phyloP scores from a whole-genome alignment of 352 stramenopile species.

The Aphanomyces stellatus region DNA sequence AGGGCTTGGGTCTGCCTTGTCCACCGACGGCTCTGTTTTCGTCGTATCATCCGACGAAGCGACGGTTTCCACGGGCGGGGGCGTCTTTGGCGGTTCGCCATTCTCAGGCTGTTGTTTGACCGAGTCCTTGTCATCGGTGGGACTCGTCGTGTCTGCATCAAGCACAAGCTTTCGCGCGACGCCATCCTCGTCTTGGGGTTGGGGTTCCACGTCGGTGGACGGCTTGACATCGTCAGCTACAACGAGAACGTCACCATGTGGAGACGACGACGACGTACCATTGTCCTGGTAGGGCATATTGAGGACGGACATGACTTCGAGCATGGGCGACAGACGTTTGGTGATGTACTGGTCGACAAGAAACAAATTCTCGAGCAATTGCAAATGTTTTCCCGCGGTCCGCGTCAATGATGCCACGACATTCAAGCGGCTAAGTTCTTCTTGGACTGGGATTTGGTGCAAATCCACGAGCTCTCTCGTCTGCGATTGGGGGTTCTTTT shows the following conservation, averaged over 20 bases:
- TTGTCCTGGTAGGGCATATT: background rate
- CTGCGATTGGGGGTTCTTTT: background rate
- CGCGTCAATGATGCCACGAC: background rate
- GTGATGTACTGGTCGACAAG: background rate
- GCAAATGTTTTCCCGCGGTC: background rate
- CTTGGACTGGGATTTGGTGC: conserved; percentile 1
- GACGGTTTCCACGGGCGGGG: too few species aligned
- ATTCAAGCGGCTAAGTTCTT: conserved; percentile 1
- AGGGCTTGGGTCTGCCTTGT: background rate
- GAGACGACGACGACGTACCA: too few species aligned
- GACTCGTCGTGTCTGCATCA: too few species aligned
- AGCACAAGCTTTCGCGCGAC: background rate
- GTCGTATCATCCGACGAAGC: too few species aligned
- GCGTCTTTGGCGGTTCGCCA: too few species aligned
- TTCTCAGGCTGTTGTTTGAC: too few species aligned
- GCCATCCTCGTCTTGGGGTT: background rate
- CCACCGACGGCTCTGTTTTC: background rate
- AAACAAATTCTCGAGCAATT: conserved; percentile 10
- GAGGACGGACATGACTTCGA: conserved; percentile 4
- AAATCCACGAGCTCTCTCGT: background rate
- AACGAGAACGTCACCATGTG: too few species aligned
- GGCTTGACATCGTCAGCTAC: background rate
- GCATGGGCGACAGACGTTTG: conserved; percentile 3
- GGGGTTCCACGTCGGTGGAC: background rate
- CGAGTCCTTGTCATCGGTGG: too few species aligned